Percentiles rank a stretch among this genome's conserved stretches.
Evolutionary conservation across 1,284 basidiomycete species (phyloP).

Genomic region (Anthracocystis setariae): DNA sequence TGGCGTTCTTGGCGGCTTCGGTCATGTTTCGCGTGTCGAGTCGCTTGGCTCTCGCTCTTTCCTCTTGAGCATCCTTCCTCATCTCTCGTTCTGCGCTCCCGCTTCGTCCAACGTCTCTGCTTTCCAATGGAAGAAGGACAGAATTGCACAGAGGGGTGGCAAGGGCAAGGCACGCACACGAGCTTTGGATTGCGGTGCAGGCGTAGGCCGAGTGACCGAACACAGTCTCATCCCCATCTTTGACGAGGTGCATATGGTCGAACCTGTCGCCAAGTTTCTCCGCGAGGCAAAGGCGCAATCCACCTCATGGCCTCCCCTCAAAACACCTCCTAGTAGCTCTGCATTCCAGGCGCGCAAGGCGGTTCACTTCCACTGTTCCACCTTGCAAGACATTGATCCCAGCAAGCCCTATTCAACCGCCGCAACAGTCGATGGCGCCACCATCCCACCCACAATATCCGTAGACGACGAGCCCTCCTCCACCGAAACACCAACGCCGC

Average conservation of each 20-base stretch:
- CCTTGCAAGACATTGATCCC: slow-evolving; percentile 62
- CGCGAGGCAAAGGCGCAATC: slow-evolving; percentile 57
- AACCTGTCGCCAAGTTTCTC: slow-evolving; percentile 65
- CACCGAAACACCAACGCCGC: neutral
- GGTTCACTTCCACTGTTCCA: slow-evolving; percentile 62
- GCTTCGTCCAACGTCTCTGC: slow-evolving; percentile 51
- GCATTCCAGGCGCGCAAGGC: slow-evolving; percentile 62
- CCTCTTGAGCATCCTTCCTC: slow-evolving; percentile 57
- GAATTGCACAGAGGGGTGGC: slow-evolving; percentile 52
- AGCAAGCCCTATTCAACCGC: slow-evolving; percentile 44
- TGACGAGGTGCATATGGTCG: slow-evolving; percentile 66
- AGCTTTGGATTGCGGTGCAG: slow-evolving; percentile 65
- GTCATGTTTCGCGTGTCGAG: slow-evolving; percentile 64
- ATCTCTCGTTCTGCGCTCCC: slow-evolving; percentile 57
- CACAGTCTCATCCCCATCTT: slow-evolving; percentile 62
- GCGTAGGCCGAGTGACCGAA: slow-evolving; percentile 64
- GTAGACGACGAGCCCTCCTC: slow-evolving; percentile 18
- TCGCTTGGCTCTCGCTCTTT: slow-evolving; percentile 65
- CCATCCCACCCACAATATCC: slow-evolving; percentile 35
- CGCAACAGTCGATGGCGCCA: slow-evolving; percentile 12
- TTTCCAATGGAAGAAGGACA: slow-evolving; percentile 50
- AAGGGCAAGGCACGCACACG: slow-evolving; percentile 53
- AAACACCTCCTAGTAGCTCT: slow-evolving; percentile 42
- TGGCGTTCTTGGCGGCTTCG: slow-evolving; percentile 64
- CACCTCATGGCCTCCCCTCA: slow-evolving; percentile 48